Conservation (phyloP, 1,139 yeast genomes). For the Sugiyamaella castrensis region DNA sequence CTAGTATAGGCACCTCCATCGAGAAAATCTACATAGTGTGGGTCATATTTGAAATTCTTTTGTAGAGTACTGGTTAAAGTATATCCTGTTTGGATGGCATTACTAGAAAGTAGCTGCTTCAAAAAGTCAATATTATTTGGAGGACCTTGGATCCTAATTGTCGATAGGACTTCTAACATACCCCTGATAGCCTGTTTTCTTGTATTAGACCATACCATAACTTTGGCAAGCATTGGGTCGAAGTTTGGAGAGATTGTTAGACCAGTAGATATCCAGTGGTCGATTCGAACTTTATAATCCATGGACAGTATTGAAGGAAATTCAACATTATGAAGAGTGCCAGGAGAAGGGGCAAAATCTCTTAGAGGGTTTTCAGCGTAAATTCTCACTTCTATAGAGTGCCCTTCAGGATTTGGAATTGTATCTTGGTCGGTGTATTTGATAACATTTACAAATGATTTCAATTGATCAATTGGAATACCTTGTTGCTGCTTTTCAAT, state of each 20-base stretch:
- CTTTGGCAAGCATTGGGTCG: slow-evolving; percentile 10
- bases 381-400: slow-evolving; percentile 2
- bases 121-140: slow-evolving; percentile 7
- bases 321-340: slow-evolving; percentile 6
- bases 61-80: slow-evolving; percentile 5
- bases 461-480: slow-evolving; percentile 1
- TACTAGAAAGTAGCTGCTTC: neutral
- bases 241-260: slow-evolving; percentile 1
- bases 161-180: slow-evolving; percentile 2
- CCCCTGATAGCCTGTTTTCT: neutral
- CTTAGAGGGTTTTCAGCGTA: slow-evolving; percentile 7
- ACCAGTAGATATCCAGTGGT: slow-evolving; percentile 8
- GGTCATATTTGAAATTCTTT: neutral
- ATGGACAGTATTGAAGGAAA: neutral
- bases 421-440: neutral
- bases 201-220: slow-evolving; percentile 6
- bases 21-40: slow-evolving; percentile 5
- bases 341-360: slow-evolving; percentile 8
- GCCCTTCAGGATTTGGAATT: slow-evolving; percentile 2
- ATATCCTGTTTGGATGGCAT: neutral
- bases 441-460: neutral
- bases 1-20: slow-evolving; percentile 12
- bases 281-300: neutral
- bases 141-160: slow-evolving; percentile 4
- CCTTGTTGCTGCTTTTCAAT: neutral